These are phyloP conservation scores for Cutaneotrichosporon sp. DNA, from an alignment of 1,284 basidiomycete genomes.

Conservation along the genomic window DNA sequence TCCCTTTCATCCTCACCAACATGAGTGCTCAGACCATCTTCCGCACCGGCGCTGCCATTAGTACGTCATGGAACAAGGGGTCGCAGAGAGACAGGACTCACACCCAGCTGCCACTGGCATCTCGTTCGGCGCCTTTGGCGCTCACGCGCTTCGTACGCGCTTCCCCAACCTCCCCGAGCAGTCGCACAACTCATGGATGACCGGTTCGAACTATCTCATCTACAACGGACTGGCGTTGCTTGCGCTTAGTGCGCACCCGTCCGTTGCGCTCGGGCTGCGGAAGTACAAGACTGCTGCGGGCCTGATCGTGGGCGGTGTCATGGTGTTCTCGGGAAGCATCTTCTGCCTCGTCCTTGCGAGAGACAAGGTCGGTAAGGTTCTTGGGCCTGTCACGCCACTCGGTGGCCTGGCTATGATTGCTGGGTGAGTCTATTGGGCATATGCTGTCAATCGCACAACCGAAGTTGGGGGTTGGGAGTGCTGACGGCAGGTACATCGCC, in stretches of 20 bases:
- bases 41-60: constrained; percentile 36
- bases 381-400: constrained; percentile 71
- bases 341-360: constrained; percentile 59
- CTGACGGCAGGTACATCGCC: neutral
- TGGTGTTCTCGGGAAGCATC: constrained; percentile 69
- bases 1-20: neutral
- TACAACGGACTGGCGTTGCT: constrained; percentile 72
- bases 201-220: constrained; percentile 50
- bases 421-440: constrained; percentile 66
- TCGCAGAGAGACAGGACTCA: no score
- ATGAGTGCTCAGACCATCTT: constrained; percentile 22
- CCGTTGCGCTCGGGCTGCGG: constrained; percentile 51
- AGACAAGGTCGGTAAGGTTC: constrained; percentile 56
- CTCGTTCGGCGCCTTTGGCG: constrained; percentile 45
- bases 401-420: constrained; percentile 69
- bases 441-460: no score
- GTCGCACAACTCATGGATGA: constrained; percentile 37
- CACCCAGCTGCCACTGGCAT: constrained; percentile 44
- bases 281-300: constrained; percentile 64
- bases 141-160: constrained; percentile 42
- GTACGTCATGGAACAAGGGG: no score
- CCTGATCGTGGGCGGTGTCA: constrained; percentile 60
- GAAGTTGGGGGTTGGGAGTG: no score
- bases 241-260: constrained; percentile 64
- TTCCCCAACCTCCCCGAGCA: constrained; percentile 39